Conservation (phyloP, 495 filamentous ascomycete species). For the Aspergillus diversus region DNA sequence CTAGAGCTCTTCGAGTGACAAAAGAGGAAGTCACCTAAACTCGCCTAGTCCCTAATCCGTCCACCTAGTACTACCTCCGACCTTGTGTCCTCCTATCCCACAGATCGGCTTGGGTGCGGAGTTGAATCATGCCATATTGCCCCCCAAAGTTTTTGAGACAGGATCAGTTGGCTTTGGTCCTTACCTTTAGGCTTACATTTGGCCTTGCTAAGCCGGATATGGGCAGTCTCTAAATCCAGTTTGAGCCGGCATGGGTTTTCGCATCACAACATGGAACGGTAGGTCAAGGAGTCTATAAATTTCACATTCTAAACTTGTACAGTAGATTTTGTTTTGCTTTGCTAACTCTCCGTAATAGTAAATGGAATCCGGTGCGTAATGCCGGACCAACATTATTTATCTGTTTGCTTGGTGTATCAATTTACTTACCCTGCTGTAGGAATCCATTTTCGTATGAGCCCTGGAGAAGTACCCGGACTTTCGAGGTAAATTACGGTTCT, state of each 20-base stretch:
- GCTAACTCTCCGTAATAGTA: slow-evolving; percentile 54
- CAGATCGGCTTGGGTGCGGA: not conserved
- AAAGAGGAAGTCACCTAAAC: not conserved
- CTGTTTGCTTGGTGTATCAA: not conserved
- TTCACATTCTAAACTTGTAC: not conserved
- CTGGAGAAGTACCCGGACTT: slow-evolving; percentile 88
- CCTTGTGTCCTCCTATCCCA: too few species aligned
- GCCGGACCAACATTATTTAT: not conserved
- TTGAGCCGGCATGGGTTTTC: slow-evolving; percentile 64
- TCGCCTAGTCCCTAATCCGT: not conserved
- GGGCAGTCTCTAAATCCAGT: slow-evolving; percentile 10
- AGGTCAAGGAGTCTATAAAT: slow-evolving; percentile 26
- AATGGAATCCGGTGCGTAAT: slow-evolving; percentile 83
- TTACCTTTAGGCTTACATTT: not conserved
- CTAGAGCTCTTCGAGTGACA: too few species aligned
- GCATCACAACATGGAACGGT: slow-evolving; percentile 94
- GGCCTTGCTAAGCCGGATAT: slow-evolving; percentile 20
- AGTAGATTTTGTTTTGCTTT: slow-evolving; percentile 1
- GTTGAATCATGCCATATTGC: not conserved
- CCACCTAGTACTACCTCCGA: not conserved
- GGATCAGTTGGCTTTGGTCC: slow-evolving; percentile 2
- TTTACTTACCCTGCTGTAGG: slow-evolving; percentile 39
- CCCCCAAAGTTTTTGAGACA: not conserved
- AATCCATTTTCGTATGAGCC: slow-evolving; percentile 96
- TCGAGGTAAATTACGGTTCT: slow-evolving; percentile 54